Evolutionary conservation across 257 asterid species (phyloP), one percentile per base, ranked within the genome.

Genomic region (Schizonepeta tenuifolia): DNA sequence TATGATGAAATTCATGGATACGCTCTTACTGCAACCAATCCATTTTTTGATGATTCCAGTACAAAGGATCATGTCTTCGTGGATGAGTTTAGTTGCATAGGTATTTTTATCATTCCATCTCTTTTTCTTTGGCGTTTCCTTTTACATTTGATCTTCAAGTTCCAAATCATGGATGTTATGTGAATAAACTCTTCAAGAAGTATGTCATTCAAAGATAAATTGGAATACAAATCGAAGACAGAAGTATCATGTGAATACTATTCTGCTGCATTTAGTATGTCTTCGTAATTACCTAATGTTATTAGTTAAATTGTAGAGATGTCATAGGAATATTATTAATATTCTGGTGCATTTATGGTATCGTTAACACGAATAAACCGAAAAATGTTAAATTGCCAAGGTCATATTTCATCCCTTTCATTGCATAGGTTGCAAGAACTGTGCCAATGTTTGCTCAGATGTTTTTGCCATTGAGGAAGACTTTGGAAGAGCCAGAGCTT

Each of bases 41-140:
- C 99, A 0, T 95, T 95, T 77, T 57, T 88, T 11, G 96, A 88
- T 41, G 98, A 90, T 83, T 86, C 96, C 38, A 78, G 83, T 63
- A 75, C 94, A 0, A 90, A 73, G 65, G 97, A 95, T 83, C 96
- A 92, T 75, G 94, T 86, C 17, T 95, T 95, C 65, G 99, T 95
- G 41, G 99, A 95, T n/a, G 99, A 95, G 82, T 95, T 95, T 78
- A 92, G 96, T 87, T 95, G 99, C 92, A 95, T 95, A 81, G 98
- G 99, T 95, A 83, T 51, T 59, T 55, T 28, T 20, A 17, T 20
- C 58, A 28, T 72, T 28, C 35, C 60, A 18, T 14, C 71, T 69
- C 46, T 18, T 56, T 38, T 73, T 31, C 26, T 68, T 56, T 14
- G 57, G 20, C 31, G 4, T 57, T 14, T 57, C 13, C 6, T 11